Percentiles rank a stretch among this genome's conserved stretches.
These are phyloP conservation scores for Gryganskiella cystojenkinii DNA, from an alignment of 192 early-diverging fungal species.

Conservation along the genomic window DNA sequence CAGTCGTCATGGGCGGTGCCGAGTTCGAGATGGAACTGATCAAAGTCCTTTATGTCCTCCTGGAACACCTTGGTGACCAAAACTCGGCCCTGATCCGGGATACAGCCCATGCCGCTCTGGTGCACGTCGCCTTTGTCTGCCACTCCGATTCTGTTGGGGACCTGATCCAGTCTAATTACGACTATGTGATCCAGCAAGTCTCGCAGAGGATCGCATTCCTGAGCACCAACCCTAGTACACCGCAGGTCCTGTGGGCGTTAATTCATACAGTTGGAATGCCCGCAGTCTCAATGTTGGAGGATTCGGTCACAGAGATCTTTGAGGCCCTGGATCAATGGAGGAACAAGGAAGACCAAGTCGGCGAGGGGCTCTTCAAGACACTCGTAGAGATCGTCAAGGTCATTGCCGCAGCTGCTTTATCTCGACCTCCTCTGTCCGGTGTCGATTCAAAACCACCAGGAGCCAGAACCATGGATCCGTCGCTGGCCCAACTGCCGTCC, in stretches of 20 bases:
- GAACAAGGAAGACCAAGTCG: constrained; percentile 53
- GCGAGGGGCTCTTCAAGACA: constrained; percentile 50
- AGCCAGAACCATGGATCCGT: background rate
- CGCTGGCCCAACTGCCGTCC: background rate
- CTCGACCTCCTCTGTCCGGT: background rate
- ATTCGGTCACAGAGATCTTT: constrained; percentile 66
- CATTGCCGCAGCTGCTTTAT: constrained; percentile 5
- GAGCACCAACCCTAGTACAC: constrained; percentile 55
- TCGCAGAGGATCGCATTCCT: constrained; percentile 53
- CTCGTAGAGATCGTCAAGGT: constrained; percentile 43
- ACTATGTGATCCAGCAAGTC: constrained; percentile 64
- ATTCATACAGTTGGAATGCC: constrained; percentile 57
- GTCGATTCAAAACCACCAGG: no score
- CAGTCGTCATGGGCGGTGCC: constrained; percentile 32
- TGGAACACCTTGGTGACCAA: constrained; percentile 57
- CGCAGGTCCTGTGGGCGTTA: constrained; percentile 61
- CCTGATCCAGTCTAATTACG: constrained; percentile 60
- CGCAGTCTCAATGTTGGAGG: constrained; percentile 59
- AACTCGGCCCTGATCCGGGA: constrained; percentile 54
- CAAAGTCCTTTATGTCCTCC: constrained; percentile 52
- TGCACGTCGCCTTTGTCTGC: constrained; percentile 54
- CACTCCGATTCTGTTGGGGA: constrained; percentile 37
- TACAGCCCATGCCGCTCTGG: constrained; percentile 55
- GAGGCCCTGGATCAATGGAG: constrained; percentile 64
- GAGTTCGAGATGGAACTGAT: constrained; percentile 56